Conservation (phyloP, 1,139 yeast genomes). For the Candida pseudocylindracea region DNA sequence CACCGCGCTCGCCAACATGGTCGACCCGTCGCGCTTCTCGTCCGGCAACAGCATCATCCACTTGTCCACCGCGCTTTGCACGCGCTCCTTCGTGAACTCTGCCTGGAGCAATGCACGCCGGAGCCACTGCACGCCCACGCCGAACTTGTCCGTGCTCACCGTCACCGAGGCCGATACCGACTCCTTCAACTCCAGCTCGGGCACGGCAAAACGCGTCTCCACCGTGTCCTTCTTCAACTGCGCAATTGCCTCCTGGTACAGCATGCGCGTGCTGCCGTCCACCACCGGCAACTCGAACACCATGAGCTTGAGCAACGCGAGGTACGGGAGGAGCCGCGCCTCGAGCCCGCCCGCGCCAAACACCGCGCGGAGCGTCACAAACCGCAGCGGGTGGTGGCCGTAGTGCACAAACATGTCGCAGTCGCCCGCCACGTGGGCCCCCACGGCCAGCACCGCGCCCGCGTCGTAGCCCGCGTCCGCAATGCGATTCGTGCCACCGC, state of each 20-base stretch:
- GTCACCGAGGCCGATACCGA: slow-evolving; percentile 12
- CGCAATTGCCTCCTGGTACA: slow-evolving; percentile 58
- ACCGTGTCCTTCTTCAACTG: slow-evolving; percentile 56
- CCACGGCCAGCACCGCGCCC: slow-evolving; percentile 3
- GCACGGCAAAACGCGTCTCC: slow-evolving; percentile 16
- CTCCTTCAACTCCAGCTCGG: too few relatives aligned
- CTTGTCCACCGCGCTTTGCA: slow-evolving; percentile 51
- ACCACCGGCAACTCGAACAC: slow-evolving; percentile 51
- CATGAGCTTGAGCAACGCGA: slow-evolving; percentile 38
- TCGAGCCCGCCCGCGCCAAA: slow-evolving; percentile 44
- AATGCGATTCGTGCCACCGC: slow-evolving; percentile 15
- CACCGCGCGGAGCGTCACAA: slow-evolving; percentile 47
- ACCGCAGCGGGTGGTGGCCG: slow-evolving; percentile 64
- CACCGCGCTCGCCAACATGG: slow-evolving; percentile 44
- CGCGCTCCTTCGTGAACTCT: slow-evolving; percentile 51
- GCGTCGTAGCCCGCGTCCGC: slow-evolving; percentile 4
- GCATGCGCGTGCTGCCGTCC: slow-evolving; percentile 35
- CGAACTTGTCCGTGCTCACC: slow-evolving; percentile 40
- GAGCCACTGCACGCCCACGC: slow-evolving; percentile 57
- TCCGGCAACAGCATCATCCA: slow-evolving; percentile 59
- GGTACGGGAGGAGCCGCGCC: slow-evolving; percentile 34
- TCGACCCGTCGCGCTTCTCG: slow-evolving; percentile 55
- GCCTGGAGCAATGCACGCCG: slow-evolving; percentile 38
- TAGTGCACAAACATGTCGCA: slow-evolving; percentile 47
- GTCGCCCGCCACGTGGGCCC: slow-evolving; percentile 10